Evolutionary conservation across 768 basidiomycete species (phyloP), one percentile per base, ranked within the genome.

Genomic region (Pleurotus pulmonarius): DNA sequence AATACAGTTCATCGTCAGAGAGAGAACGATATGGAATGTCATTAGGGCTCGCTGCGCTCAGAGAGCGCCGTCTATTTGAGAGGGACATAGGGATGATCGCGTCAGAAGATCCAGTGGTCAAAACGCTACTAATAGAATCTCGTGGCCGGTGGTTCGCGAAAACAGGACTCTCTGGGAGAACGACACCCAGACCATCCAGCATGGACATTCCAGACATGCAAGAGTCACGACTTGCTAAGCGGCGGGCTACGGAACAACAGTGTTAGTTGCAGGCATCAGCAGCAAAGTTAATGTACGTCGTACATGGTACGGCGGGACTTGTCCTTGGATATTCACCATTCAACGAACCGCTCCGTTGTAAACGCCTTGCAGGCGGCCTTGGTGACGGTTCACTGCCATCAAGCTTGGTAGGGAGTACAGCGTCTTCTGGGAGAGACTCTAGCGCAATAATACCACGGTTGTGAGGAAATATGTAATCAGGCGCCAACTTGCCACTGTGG

Each of bases 101-200:
- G 25, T 87, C 83, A 1, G 79, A 78, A 3, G 86, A 86, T 40
- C 73, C 69, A 34, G 78, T 79, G 0, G 85, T 83, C 72, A 81
- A 73, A 57, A 84, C 67, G 0, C 85, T 84, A 24, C 78, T 77
- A 49, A 86, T 68, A 60, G 83, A 86, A 46, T 74, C 76, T 49
- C 79, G 70, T 4, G 85, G 86, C 25, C 51, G 34, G 38, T 52
- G 51, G 20, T 52, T 52, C 3, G n/a, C 24, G 20, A 52, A 52
- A 11, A 52, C 38, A 4, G 51, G 51, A 40, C 51, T 52, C 9
- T 52, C 51, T n/a, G 38, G 51, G n/a, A 52, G 39, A 15, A 52
- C 51, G n/a, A 52, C 39, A 9, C 51, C 39, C 38, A 52, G 34
- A 4, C 51, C 51, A 40, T 52, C 51, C 15, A 52, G 34, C 11